Conservation (phyloP, 139 green algal genomes). For the Tetradesmus obliquus region DNA sequence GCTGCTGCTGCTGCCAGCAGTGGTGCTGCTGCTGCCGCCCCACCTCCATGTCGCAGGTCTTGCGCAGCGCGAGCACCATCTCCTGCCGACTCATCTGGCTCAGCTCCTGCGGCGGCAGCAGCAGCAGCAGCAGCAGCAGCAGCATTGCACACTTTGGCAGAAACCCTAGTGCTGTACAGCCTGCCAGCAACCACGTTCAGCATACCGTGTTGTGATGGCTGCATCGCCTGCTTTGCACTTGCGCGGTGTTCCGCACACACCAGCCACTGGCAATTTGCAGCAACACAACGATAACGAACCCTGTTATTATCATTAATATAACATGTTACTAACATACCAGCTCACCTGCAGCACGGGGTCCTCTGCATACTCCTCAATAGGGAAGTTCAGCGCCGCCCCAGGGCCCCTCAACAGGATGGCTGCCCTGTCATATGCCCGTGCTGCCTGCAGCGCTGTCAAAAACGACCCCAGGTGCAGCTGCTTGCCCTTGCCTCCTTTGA, state of each 20-base stretch:
- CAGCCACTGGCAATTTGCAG: too few relatives aligned
- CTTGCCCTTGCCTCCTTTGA: constrained; percentile 44
- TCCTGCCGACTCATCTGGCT: constrained; percentile 37
- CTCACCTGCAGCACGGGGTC: constrained; percentile 51
- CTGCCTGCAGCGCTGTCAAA: constrained; percentile 36
- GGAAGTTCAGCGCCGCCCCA: constrained; percentile 49
- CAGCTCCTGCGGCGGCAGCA: constrained; percentile 21
- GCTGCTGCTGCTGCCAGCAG: background rate
- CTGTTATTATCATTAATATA: too few relatives aligned
- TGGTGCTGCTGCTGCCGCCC: background rate
- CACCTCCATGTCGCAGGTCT: constrained; percentile 40
- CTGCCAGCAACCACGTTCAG: too few relatives aligned
- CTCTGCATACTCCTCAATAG: constrained; percentile 30
- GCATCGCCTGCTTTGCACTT: too few relatives aligned
- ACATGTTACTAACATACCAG: background rate
- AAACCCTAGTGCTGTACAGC: too few relatives aligned
- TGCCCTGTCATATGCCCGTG: constrained; percentile 57
- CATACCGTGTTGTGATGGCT: too few relatives aligned
- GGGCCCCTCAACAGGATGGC: constrained; percentile 52
- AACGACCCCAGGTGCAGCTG: constrained; percentile 62
- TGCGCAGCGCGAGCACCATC: constrained; percentile 54
- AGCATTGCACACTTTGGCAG: too few relatives aligned
- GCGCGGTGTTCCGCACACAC: too few relatives aligned
- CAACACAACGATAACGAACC: too few relatives aligned
- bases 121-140: background rate